A percentile compares a stretch with the other conserved stretches of the same genome.
Evolutionary conservation across 805 yeast genomes (phyloP).

Genomic region (Cyberlindnera mycetangii): DNA sequence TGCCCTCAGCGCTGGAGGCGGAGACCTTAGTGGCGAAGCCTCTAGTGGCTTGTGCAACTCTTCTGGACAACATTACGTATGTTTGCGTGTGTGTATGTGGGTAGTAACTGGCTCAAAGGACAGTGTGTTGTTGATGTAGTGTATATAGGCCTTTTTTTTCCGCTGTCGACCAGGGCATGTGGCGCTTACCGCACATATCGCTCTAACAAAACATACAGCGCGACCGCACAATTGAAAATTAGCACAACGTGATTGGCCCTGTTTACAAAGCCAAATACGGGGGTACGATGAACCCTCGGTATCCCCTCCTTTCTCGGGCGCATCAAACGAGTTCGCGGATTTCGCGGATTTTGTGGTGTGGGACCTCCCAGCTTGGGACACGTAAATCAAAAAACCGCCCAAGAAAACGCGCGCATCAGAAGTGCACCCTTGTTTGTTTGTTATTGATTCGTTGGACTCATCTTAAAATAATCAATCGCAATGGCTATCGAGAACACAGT

Average conservation of each 20-base stretch:
- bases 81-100: not conserved
- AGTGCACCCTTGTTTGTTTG: not conserved
- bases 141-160: conserved; percentile 4
- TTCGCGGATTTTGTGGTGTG: not conserved
- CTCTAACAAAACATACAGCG: not conserved
- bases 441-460: not conserved
- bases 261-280: not conserved
- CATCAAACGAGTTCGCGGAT: conserved; percentile 2
- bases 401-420: not conserved
- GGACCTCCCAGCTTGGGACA: conserved; percentile 1
- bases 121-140: not conserved
- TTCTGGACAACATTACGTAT: conserved; percentile 26
- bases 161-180: conserved; percentile 5
- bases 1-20: conserved; percentile 55
- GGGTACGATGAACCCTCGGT: not conserved
- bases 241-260: conserved; percentile 24
- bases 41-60: conserved; percentile 30
- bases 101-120: not conserved
- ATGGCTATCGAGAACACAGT: conserved; percentile 36
- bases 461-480: not conserved
- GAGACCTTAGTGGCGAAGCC: conserved; percentile 42
- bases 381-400: not conserved
- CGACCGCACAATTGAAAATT: conserved; percentile 24
- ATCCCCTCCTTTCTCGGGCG: not conserved
- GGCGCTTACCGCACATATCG: conserved; percentile 7